These are phyloP conservation scores for Thymus quinquecostatus DNA, from an alignment of 257 asterid species.

Conservation along the genomic window DNA sequence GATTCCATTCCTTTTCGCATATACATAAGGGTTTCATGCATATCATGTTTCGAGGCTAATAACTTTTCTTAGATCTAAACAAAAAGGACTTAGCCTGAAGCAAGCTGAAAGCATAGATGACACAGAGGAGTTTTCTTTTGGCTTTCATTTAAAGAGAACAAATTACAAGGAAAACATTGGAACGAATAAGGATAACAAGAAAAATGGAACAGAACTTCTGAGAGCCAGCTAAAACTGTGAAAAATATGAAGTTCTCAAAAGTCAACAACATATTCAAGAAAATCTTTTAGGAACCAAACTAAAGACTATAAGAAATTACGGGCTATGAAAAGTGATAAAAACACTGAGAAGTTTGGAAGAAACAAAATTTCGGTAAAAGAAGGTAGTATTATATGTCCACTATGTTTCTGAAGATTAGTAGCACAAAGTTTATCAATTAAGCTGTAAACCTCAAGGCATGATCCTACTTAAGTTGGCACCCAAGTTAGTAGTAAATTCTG, in stretches of 20 bases:
- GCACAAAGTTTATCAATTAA: slow-evolving; percentile 12
- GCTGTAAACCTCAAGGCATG: not conserved
- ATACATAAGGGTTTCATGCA: too few relatives aligned
- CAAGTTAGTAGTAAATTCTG: not conserved
- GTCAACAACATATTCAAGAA: slow-evolving; percentile 6
- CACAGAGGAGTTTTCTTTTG: not conserved
- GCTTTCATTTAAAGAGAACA: not conserved
- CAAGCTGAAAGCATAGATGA: slow-evolving; percentile 3
- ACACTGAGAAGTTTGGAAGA: too few relatives aligned
- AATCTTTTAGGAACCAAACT: not conserved
- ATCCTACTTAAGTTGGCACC: not conserved
- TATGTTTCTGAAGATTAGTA: slow-evolving; percentile 13
- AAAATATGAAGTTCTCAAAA: not conserved
- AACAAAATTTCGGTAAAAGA: too few relatives aligned
- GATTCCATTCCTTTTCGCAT: too few relatives aligned
- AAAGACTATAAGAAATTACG: not conserved
- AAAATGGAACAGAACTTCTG: too few relatives aligned
- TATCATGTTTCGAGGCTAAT: too few relatives aligned
- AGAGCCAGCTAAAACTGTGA: too few relatives aligned
- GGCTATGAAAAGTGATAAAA: not conserved
- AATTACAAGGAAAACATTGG: not conserved
- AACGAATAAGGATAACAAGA: too few relatives aligned
- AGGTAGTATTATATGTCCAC: not conserved
- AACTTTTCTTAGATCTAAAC: too few relatives aligned
- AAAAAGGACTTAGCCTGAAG: not conserved